phyloP scores from a whole-genome alignment of 352 stramenopile genomes.

The Phytophthora meadii region DNA sequence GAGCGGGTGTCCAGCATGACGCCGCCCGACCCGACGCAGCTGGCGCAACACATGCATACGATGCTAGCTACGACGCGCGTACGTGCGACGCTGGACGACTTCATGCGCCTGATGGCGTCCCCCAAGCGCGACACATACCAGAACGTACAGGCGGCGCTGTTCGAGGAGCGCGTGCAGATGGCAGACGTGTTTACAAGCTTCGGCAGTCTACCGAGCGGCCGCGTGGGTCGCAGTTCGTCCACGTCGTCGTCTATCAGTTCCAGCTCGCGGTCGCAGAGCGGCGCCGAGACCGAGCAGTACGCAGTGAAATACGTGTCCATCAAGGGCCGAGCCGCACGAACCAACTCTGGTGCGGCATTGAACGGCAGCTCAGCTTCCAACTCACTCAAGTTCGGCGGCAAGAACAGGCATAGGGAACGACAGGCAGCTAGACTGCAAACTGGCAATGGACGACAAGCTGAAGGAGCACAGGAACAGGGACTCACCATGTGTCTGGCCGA shows the following conservation, averaged over 20 bases:
- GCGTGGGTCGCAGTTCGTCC: slow-evolving; percentile 29
- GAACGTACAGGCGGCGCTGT: slow-evolving; percentile 61
- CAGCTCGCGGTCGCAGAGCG: slow-evolving; percentile 28
- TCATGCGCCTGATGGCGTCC: slow-evolving; percentile 65
- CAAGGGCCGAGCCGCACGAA: slow-evolving; percentile 30
- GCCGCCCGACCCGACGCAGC: slow-evolving; percentile 32
- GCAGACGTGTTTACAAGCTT: slow-evolving; percentile 73
- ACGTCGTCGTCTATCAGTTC: slow-evolving; percentile 32
- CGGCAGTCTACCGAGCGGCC: slow-evolving; percentile 26
- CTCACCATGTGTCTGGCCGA: slow-evolving; percentile 65
- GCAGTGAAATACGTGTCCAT: slow-evolving; percentile 68
- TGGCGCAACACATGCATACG: slow-evolving; percentile 52
- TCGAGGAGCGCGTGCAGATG: slow-evolving; percentile 64
- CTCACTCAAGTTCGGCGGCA: slow-evolving; percentile 53
- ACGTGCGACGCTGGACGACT: slow-evolving; percentile 65
- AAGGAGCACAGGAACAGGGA: slow-evolving; percentile 31
- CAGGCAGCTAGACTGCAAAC: slow-evolving; percentile 16
- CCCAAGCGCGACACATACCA: slow-evolving; percentile 57
- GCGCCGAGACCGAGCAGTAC: slow-evolving; percentile 46
- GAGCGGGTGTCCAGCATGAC: slow-evolving; percentile 61
- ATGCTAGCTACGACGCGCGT: slow-evolving; percentile 68
- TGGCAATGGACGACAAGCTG: slow-evolving; percentile 12
- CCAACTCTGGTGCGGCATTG: slow-evolving; percentile 23
- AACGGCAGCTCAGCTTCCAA: slow-evolving; percentile 31
- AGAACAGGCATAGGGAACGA: slow-evolving; percentile 32